phyloP scores from a whole-genome alignment of 345 rosid genomes.

The Clarkia xantiana region DNA sequence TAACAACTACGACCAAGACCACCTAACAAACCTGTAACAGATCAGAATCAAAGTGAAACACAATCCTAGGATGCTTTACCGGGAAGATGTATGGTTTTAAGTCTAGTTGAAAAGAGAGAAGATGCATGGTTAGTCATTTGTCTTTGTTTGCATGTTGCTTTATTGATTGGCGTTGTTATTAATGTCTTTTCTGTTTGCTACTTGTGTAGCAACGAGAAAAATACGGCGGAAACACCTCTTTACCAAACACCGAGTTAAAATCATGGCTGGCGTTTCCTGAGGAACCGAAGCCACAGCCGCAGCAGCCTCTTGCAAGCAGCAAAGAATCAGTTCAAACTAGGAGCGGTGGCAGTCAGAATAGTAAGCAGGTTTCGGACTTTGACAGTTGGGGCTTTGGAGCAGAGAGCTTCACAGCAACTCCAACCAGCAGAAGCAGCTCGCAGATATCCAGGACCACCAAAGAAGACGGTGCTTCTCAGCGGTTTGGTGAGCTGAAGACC shows the following conservation, averaged over 20 bases:
- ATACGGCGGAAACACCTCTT: background rate
- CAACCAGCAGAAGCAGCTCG: constrained; percentile 12
- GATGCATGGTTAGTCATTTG: too few relatives aligned
- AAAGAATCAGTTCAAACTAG: constrained; percentile 45
- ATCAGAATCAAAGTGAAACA: too few relatives aligned
- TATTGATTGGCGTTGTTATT: too few relatives aligned
- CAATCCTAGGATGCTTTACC: too few relatives aligned
- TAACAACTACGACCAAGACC: too few relatives aligned
- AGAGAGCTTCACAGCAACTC: constrained; percentile 54
- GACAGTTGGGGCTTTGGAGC: constrained; percentile 79
- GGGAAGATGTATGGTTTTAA: too few relatives aligned
- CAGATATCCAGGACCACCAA: constrained; percentile 19
- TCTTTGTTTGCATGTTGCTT: too few relatives aligned
- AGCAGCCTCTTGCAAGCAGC: constrained; percentile 25
- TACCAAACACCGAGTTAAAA: constrained; percentile 32
- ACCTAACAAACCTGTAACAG: too few relatives aligned
- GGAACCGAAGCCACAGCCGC: constrained; percentile 24
- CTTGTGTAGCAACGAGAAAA: constrained; percentile 5
- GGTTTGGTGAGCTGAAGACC: constrained; percentile 25
- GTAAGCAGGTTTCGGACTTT: constrained; percentile 34
- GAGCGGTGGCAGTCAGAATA: constrained; percentile 16
- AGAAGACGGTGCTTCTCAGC: constrained; percentile 40
- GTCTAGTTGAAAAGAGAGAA: too few relatives aligned
- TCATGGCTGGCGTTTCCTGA: constrained; percentile 77
- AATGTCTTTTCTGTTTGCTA: too few relatives aligned